Percentiles rank a stretch among this genome's conserved stretches.
Conservation (phyloP, 805 yeast species). For the Ogataea nitratoaversa region DNA sequence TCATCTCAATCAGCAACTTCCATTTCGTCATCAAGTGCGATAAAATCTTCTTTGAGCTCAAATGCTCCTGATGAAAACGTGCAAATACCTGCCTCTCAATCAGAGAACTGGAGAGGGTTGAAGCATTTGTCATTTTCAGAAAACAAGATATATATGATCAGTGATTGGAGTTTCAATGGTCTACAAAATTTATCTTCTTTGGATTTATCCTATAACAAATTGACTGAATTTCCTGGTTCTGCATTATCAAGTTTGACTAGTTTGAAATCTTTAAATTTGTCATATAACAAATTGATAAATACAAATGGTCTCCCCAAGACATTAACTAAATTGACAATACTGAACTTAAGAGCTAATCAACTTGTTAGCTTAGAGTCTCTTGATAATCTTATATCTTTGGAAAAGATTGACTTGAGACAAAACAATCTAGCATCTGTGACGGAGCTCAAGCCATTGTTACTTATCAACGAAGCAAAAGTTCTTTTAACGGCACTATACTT, state of each 20-base stretch:
- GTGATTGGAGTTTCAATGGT: constrained; percentile 27
- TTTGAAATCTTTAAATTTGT: constrained; percentile 49
- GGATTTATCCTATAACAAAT: constrained; percentile 52
- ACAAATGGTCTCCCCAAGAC: constrained; percentile 33
- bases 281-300: constrained; percentile 41
- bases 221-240: constrained; percentile 44
- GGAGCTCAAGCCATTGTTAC: constrained; percentile 38
- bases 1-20: constrained; percentile 2
- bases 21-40: not conserved
- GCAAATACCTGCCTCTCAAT: not conserved
- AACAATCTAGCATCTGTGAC: constrained; percentile 37
- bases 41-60: too few relatives aligned
- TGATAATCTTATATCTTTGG: constrained; percentile 38
- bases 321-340: constrained; percentile 39
- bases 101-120: constrained; percentile 33
- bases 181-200: constrained; percentile 36
- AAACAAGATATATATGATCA: constrained; percentile 32
- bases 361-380: constrained; percentile 40
- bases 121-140: constrained; percentile 40
- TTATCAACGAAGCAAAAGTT: constrained; percentile 20
- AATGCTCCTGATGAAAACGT: not conserved
- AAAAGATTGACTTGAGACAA: constrained; percentile 51
- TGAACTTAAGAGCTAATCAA: constrained; percentile 49
- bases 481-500: constrained; percentile 25
- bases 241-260: constrained; percentile 46